phyloP scores from a whole-genome alignment of 192 early-diverging fungal genomes.

The Coemansia sp. region DNA sequence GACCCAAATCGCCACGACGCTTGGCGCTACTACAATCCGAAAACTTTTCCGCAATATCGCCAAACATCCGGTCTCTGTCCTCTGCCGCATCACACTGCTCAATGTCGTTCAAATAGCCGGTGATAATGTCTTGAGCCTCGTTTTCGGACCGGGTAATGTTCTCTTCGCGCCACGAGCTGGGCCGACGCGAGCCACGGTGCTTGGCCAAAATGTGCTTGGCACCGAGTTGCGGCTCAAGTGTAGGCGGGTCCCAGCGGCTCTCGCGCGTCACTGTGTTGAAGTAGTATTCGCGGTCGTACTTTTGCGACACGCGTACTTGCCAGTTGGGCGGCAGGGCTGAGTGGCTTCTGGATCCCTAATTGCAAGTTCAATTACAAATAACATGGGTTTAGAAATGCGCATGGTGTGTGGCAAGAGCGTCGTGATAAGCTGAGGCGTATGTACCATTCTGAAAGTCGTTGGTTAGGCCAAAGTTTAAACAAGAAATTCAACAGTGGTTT shows the following conservation, averaged over 20 bases:
- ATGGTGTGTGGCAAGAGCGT: neutral
- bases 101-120: slow-evolving; percentile 56
- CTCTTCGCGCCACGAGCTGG: slow-evolving; percentile 87
- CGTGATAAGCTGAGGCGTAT: no score
- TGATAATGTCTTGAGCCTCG: slow-evolving; percentile 75
- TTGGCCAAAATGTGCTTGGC: slow-evolving; percentile 93
- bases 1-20: slow-evolving; percentile 82
- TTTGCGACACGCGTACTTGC: slow-evolving; percentile 68
- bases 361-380: neutral
- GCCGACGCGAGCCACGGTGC: slow-evolving; percentile 78
- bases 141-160: slow-evolving; percentile 90
- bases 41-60: slow-evolving; percentile 70
- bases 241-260: slow-evolving; percentile 74
- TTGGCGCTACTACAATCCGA: slow-evolving; percentile 94
- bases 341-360: slow-evolving; percentile 10
- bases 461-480: no score
- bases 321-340: slow-evolving; percentile 62
- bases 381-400: neutral
- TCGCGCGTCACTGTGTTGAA: slow-evolving; percentile 74
- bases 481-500: no score
- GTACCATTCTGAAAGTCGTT: no score
- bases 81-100: neutral
- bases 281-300: slow-evolving; percentile 71
- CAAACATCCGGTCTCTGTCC: slow-evolving; percentile 61
- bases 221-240: neutral